Evolutionary conservation across 73 alveolate genomes (phyloP).

Genomic region (Durusdinium trenchii): DNA sequence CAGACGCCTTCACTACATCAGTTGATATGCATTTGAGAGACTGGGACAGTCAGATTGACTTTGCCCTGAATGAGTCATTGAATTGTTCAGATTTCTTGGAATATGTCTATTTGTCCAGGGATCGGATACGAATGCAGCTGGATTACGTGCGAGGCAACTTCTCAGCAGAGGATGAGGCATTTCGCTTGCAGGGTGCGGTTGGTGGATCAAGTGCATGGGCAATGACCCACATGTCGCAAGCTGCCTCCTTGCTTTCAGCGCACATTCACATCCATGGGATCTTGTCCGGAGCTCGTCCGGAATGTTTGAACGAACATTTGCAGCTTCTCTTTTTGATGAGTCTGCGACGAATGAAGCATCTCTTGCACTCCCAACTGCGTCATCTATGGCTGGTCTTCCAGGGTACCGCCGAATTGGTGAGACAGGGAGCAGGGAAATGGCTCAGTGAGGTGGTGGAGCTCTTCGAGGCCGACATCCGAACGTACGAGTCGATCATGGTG

Average conservation of each 20-base stretch:
- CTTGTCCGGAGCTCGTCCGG: slow-evolving; percentile 76
- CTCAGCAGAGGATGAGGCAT: slow-evolving; percentile 69
- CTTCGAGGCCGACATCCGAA: slow-evolving; percentile 81
- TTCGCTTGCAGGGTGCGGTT: slow-evolving; percentile 70
- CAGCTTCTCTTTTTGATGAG: slow-evolving; percentile 93
- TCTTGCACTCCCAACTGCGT: slow-evolving; percentile 70
- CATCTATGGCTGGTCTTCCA: slow-evolving; percentile 95
- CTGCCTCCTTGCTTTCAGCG: slow-evolving; percentile 81
- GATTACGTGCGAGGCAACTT: slow-evolving; percentile 91
- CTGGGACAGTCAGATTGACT: slow-evolving; percentile 78
- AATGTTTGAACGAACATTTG: slow-evolving; percentile 89
- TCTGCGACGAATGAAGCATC: slow-evolving; percentile 66
- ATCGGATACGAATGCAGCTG: slow-evolving; percentile 86
- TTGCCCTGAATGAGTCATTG: slow-evolving; percentile 75
- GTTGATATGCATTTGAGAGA: slow-evolving; percentile 72
- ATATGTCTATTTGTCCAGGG: slow-evolving; percentile 75
- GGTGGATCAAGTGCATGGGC: slow-evolving; percentile 95
- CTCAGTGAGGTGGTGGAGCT: slow-evolving; percentile 82
- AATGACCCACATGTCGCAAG: slow-evolving; percentile 86
- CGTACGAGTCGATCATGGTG: slow-evolving; percentile 86
- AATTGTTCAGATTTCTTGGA: slow-evolving; percentile 91
- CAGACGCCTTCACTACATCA: slow-evolving; percentile 75
- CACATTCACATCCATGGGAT: slow-evolving; percentile 93
- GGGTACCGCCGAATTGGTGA: slow-evolving; percentile 87
- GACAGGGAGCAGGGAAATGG: slow-evolving; percentile 90